Percentiles rank a stretch among this genome's conserved stretches.
Evolutionary conservation across 768 basidiomycete species (phyloP).

Genomic region (Pleurotus sapidus): DNA sequence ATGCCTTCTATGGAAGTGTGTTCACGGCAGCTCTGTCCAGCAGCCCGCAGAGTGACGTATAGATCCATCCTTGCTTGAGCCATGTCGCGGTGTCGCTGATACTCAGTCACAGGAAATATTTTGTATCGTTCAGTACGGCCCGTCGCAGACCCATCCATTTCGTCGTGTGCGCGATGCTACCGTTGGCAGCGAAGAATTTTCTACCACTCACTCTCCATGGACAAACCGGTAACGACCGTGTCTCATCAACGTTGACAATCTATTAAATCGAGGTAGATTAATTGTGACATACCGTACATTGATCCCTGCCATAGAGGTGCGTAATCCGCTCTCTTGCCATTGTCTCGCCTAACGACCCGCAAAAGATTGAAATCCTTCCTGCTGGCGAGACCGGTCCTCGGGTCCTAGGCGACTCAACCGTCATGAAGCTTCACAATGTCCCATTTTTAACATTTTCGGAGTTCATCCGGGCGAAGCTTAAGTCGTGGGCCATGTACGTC

Average conservation of each 20-base stretch:
- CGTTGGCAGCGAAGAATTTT: conserved; percentile 59
- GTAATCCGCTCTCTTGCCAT: conserved; percentile 17
- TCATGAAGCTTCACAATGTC: conserved; percentile 64
- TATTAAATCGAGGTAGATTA: conserved; percentile 40
- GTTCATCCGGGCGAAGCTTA: conserved; percentile 83
- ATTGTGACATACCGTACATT: conserved; percentile 73
- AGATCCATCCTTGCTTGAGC: conserved; percentile 19
- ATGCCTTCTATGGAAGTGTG: conserved; percentile 80
- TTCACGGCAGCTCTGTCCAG: conserved; percentile 69
- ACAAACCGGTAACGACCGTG: conserved; percentile 62
- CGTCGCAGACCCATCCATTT: conserved; percentile 63
- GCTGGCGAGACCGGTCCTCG: conserved; percentile 83
- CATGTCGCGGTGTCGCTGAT: conserved; percentile 7
- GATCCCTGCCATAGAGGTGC: conserved; percentile 77
- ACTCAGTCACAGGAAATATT: conserved; percentile 63
- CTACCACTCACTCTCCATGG: conserved; percentile 77
- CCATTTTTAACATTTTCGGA: conserved; percentile 86
- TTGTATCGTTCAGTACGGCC: conserved; percentile 80
- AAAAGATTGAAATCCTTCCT: conserved; percentile 78
- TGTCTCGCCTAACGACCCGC: conserved; percentile 6
- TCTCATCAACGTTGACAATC: conserved; percentile 9
- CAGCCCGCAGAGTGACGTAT: conserved; percentile 61
- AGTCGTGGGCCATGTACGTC: conserved; percentile 76
- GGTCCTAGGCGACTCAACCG: conserved; percentile 62
- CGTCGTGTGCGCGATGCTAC: conserved; percentile 78